Base-by-base conservation (phyloP, 1,284 basidiomycete species). In the Papiliotrema fonsecae region DNA sequence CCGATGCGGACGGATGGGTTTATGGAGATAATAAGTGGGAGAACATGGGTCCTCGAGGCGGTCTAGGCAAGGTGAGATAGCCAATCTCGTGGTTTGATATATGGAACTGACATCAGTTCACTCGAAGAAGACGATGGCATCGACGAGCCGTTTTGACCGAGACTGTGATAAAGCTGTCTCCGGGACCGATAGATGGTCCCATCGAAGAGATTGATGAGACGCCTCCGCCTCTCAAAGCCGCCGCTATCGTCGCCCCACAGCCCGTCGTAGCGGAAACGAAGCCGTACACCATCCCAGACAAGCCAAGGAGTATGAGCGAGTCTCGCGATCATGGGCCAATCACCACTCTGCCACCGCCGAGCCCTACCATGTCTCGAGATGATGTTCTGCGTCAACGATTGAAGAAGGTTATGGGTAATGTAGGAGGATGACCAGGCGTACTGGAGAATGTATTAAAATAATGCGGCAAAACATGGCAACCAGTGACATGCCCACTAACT, bases 21-120 rank as follows among this genome's bases (percentile, higher is more conserved):
- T 96, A 92, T 67, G 87, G 85, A 3, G 93, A 94, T 64, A 97
- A 97, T 72, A 93, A 94, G 66, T 97, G 93, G 93, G 92, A 96
- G 62, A 81, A 78, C 45, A 79, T 82, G 53, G 83, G 81, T 51
- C 77, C 77, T 45, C 86, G 84, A 60, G 87, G 86, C 38, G 88
- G 90, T 1, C 81, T 94, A 73, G 88, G 92, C 60, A 90, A 90
- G 77, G 80, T 81, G 46, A 56, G 75, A 65, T 7, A 30, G 4
- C 28, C 13, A 14, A 14, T n/a, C n/a, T 24, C 22, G 24, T 19
- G 14, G 31, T 32, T 31, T 16, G 34, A 10, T 2, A 22, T 18
- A n/a, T 37, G 11, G 36, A 51, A 32, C 44, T 50, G 18, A 45
- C 42, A 19, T 2, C 61, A 88, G 83, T 92, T 87, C 66, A 92